phyloP scores from a whole-genome alignment of 1,139 yeast genomes.

The Scheffersomyces cryptocercus region DNA sequence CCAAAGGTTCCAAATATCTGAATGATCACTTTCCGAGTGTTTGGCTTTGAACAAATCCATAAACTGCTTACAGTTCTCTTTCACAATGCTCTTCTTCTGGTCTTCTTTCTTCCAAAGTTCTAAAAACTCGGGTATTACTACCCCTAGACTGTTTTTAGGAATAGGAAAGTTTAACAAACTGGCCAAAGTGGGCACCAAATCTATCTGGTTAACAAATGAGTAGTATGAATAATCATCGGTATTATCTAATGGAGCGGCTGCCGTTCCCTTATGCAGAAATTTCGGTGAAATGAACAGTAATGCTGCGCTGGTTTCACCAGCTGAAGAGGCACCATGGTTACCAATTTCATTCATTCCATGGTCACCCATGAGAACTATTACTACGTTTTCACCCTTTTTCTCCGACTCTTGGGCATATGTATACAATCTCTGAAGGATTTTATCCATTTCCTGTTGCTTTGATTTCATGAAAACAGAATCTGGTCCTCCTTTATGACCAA shows the following conservation, averaged over 20 bases:
- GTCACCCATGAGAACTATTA: conserved; percentile 83
- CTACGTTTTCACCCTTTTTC: conserved; percentile 48
- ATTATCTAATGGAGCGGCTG: conserved; percentile 36
- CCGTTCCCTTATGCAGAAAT: conserved; percentile 31
- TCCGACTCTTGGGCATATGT: conserved; percentile 21
- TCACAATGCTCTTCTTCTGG: conserved; percentile 42
- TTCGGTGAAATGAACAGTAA: conserved; percentile 67
- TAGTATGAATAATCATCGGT: conserved; percentile 53
- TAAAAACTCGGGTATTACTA: conserved; percentile 59
- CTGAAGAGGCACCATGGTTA: conserved; percentile 93
- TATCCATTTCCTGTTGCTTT: conserved; percentile 87
- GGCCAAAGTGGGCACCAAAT: conserved; percentile 83
- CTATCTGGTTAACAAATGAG: conserved; percentile 69
- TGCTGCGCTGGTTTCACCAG: conserved; percentile 90
- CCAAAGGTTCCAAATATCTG: conserved; percentile 14
- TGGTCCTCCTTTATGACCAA: conserved; percentile 97
- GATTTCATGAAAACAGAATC: conserved; percentile 72
- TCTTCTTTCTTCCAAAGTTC: conserved; percentile 47
- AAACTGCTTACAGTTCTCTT: conserved; percentile 67
- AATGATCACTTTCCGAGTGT: conserved; percentile 11
- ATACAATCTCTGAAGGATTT: conserved; percentile 56
- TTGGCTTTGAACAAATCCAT: conserved; percentile 33
- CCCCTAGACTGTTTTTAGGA: conserved; percentile 85
- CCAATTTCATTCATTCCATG: conserved; percentile 96
- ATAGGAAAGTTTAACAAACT: conserved; percentile 74